Evolutionary conservation across 257 asterid species (phyloP), one percentile per base, ranked within the genome.

Genomic region (Capsicum rhomboideum): DNA sequence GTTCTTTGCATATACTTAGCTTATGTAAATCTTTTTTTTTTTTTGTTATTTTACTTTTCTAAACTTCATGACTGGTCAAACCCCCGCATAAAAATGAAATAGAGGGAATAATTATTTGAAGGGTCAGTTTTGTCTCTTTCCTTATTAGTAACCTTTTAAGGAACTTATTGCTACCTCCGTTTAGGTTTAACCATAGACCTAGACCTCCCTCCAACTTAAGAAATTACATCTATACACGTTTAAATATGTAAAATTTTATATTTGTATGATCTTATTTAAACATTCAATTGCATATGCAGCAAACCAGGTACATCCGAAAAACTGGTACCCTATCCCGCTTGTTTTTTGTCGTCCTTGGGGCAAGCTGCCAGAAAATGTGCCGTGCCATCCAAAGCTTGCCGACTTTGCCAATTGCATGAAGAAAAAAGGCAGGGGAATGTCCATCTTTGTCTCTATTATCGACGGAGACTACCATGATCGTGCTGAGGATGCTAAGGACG

Each of bases 301-400:
- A 54, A 92, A 82, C 87, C 97, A 94, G 84, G 98, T 96, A 44
- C 99, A 96, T 84, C 99, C 99, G 29, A 96, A 96, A 91, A 96
- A 96, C 89, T 96, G 99, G 99, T 96, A 96, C 58, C 99, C 99
- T 26, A 96, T 96, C 74, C 99, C 99, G 64, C 99, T 94, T 84
- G 83, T 96, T 86, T 91, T 94, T 90, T 96, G 99, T 90, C 94
- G 99, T 79, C 99, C 99, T 10, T 96, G 99, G 99, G 99, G 99
- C 55, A 94, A 91, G 88, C 91, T 96, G 79, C 99, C 99, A 2
- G 99, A 94, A 79, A 96, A 96, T 31, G 99, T 96, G 4, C 98
- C 99, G 6, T 96, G 99, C 91, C 99, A 96, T 89, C 99, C 99
- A 21, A 96, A 96, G 90, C 98, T 96, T 34, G 99, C 99, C 0